A percentile compares a stretch with the other conserved stretches of the same genome.
phyloP scores from a whole-genome alignment of 257 asterid genomes.

The Gentiana macrophylla region DNA sequence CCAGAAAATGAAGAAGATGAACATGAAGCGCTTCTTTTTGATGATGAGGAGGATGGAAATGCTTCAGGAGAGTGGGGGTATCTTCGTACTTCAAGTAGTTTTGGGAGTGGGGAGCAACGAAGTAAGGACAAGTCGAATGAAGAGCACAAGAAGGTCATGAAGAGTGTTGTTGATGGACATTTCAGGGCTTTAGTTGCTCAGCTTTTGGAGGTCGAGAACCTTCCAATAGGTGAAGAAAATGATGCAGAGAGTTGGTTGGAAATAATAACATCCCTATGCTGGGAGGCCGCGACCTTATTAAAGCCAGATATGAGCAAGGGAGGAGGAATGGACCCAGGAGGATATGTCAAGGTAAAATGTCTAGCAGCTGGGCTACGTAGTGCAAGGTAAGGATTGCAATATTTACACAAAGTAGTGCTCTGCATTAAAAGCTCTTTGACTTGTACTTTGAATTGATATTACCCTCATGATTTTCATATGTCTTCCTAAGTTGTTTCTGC shows the following conservation, averaged over 20 bases:
- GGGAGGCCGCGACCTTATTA: conserved; percentile 92
- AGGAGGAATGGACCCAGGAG: conserved; percentile 97
- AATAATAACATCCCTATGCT: conserved; percentile 71
- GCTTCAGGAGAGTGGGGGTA: conserved; percentile 88
- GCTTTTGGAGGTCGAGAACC: conserved; percentile 90
- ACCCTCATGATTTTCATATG: no score
- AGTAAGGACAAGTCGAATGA: conserved; percentile 75
- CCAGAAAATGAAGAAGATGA: conserved; percentile 96
- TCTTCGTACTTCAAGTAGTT: conserved; percentile 53
- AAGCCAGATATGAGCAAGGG: conserved; percentile 91
- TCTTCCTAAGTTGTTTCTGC: no score
- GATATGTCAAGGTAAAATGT: conserved; percentile 90
- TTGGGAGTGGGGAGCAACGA: conserved; percentile 73
- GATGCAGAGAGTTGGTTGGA: conserved; percentile 88
- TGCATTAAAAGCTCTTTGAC: no score
- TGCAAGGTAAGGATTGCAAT: conserved; percentile 47
- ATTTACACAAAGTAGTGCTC: no score
- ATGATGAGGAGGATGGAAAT: conserved; percentile 69
- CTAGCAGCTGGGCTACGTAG: conserved; percentile 80
- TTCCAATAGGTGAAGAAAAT: conserved; percentile 55
- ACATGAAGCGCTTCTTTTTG: conserved; percentile 49
- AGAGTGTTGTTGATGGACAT: conserved; percentile 84
- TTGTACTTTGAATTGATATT: no score
- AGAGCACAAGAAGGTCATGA: conserved; percentile 70
- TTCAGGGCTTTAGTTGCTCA: conserved; percentile 90